Conservation (phyloP, 768 basidiomycete genomes). For the Collybia sp. region DNA sequence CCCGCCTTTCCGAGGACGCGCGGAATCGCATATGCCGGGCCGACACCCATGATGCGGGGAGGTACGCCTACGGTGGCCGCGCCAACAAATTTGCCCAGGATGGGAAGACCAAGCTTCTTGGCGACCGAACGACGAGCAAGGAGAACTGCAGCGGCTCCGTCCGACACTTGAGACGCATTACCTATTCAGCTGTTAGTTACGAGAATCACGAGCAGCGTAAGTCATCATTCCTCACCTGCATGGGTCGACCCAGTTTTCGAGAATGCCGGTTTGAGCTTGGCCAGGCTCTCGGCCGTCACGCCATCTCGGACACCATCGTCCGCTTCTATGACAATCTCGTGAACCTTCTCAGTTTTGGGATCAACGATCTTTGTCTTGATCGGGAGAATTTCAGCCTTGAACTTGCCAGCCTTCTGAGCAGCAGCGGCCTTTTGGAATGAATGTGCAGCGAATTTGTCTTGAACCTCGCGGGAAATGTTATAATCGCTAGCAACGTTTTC, state of each 20-base stretch:
- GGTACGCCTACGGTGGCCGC: constrained; percentile 74
- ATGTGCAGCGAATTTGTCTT: constrained; percentile 80
- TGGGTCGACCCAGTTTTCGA: constrained; percentile 70
- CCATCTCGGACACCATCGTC: constrained; percentile 89
- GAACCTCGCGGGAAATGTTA: constrained; percentile 64
- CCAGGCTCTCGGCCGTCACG: constrained; percentile 71
- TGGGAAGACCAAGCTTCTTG: constrained; percentile 77
- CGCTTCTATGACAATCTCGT: constrained; percentile 63
- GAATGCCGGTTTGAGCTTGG: constrained; percentile 87
- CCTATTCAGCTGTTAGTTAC: too few relatives aligned
- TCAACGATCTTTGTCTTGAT: constrained; percentile 66
- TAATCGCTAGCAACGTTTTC: constrained; percentile 86
- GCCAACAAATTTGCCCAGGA: constrained; percentile 81
- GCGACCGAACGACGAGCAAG: constrained; percentile 78
- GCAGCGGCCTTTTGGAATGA: constrained; percentile 83
- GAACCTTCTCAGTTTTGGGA: constrained; percentile 67
- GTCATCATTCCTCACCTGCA: constrained; percentile 36
- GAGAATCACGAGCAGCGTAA: too few relatives aligned
- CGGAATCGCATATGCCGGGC: constrained; percentile 87
- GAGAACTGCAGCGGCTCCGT: constrained; percentile 89
- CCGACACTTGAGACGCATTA: constrained; percentile 87
- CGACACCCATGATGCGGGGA: constrained; percentile 87
- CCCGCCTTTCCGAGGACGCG: constrained; percentile 63
- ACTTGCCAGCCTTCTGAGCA: constrained; percentile 78
- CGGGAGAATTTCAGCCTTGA: constrained; percentile 82